phyloP scores from a whole-genome alignment of 2,329 filamentous ascomycete species.

The Pseudonectria foliicola region DNA sequence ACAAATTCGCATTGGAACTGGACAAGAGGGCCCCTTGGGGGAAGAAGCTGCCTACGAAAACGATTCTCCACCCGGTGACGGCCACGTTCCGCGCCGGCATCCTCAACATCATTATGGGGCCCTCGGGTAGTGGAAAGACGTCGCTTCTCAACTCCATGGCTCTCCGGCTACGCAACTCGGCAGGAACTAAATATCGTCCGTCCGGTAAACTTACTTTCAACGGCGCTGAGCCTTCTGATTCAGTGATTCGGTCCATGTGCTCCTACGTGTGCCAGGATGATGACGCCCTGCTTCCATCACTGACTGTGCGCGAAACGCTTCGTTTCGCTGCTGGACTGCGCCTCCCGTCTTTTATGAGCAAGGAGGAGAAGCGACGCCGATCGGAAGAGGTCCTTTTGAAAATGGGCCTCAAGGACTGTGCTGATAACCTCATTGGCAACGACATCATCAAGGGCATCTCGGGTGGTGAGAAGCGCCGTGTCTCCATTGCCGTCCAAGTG shows the following conservation, averaged over 20 bases:
- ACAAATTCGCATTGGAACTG: slow-evolving; percentile 56
- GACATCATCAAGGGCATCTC: slow-evolving; percentile 72
- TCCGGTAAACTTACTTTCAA: slow-evolving; percentile 64
- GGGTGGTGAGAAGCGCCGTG: slow-evolving; percentile 70
- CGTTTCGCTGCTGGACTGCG: slow-evolving; percentile 64
- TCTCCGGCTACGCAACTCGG: slow-evolving; percentile 53
- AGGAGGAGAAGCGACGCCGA: slow-evolving; percentile 56
- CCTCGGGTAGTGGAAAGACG: slow-evolving; percentile 71
- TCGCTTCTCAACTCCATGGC: slow-evolving; percentile 69
- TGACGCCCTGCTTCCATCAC: slow-evolving; percentile 63
- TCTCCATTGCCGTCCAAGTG: slow-evolving; percentile 72
- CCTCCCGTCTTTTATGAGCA: slow-evolving; percentile 63
- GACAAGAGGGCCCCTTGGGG: slow-evolving; percentile 52
- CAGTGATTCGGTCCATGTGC: slow-evolving; percentile 63
- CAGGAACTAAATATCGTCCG: slow-evolving; percentile 54
- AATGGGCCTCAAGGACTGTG: slow-evolving; percentile 72
- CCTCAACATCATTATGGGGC: slow-evolving; percentile 74
- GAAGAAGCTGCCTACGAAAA: slow-evolving; percentile 45
- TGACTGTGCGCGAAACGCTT: slow-evolving; percentile 71
- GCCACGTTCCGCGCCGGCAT: slow-evolving; percentile 60
- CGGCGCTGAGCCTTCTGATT: slow-evolving; percentile 56
- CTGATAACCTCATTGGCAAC: slow-evolving; percentile 65
- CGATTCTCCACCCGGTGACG: slow-evolving; percentile 60
- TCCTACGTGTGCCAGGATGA: slow-evolving; percentile 77
- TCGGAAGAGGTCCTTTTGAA: slow-evolving; percentile 68